Evolutionary conservation across 257 asterid genomes (phyloP).

Genomic region (Solanum rostratum): DNA sequence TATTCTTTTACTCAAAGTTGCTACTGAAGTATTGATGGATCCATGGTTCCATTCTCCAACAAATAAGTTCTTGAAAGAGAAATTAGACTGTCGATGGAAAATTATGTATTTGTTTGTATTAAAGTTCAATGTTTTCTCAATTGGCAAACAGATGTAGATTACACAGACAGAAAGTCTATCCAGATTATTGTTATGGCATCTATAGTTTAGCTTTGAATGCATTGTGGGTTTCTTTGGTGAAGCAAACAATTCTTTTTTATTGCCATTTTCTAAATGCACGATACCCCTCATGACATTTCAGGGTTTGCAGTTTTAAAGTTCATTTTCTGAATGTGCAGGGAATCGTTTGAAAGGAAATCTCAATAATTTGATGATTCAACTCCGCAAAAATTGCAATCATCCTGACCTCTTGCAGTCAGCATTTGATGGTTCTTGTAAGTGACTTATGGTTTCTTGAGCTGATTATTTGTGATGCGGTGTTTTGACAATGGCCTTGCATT

Average conservation of each 20-base stretch:
- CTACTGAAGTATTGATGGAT: not conserved
- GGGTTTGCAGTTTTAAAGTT: not conserved
- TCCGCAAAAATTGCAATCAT: slow-evolving; percentile 92
- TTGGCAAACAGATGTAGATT: not conserved
- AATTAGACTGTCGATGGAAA: not conserved
- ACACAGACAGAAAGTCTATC: not conserved
- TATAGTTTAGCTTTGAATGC: not conserved
- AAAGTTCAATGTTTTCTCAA: not conserved
- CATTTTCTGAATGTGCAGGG: slow-evolving; percentile 35
- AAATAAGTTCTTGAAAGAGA: not conserved
- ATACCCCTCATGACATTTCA: not conserved
- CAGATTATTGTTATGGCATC: not conserved
- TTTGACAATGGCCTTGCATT: slow-evolving; percentile 1
- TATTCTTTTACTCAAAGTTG: not conserved
- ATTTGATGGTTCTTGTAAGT: slow-evolving; percentile 80
- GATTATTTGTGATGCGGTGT: not conserved
- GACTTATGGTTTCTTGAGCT: slow-evolving; percentile 2
- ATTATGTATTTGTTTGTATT: not conserved
- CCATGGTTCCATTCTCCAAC: not conserved
- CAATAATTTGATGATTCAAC: slow-evolving; percentile 79
- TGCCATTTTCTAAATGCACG: not conserved
- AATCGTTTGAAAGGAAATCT: slow-evolving; percentile 56
- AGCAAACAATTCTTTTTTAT: not conserved
- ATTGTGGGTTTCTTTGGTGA: not conserved
- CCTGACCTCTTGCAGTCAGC: slow-evolving; percentile 94